Percentiles rank a stretch among this genome's conserved stretches.
Conservation (phyloP, 495 filamentous ascomycete species). For the Talaromyces stipitatus region DNA sequence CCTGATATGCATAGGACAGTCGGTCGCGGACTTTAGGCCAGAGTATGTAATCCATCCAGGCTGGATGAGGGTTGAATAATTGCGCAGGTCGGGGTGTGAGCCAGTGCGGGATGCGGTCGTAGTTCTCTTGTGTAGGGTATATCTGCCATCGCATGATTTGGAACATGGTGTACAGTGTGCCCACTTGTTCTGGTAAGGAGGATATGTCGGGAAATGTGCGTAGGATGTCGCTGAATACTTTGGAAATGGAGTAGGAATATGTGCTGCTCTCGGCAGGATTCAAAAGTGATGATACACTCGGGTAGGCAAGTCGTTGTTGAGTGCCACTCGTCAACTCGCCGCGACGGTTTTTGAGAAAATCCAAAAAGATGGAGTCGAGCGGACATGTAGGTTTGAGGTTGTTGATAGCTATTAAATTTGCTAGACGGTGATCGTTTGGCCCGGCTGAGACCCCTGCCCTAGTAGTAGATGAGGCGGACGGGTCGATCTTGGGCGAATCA, state of each 20-base stretch:
- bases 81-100: conserved; percentile 54
- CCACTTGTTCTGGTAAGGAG: conserved; percentile 66
- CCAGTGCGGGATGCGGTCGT: conserved; percentile 62
- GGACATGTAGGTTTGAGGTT: conserved; percentile 61
- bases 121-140: conserved; percentile 64
- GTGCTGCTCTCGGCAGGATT: conserved; percentile 50
- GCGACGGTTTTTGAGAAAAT: conserved; percentile 64
- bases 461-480: conserved; percentile 6
- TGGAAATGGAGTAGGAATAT: conserved; percentile 66
- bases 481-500: conserved; percentile 18
- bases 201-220: conserved; percentile 63
- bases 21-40: conserved; percentile 67
- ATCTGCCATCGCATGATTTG: conserved; percentile 79
- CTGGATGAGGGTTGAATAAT: conserved; percentile 54
- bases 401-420: conserved; percentile 43
- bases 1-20: conserved; percentile 39
- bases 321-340: conserved; percentile 55
- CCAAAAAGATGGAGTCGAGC: conserved; percentile 65
- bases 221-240: conserved; percentile 76
- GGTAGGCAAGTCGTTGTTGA: conserved; percentile 58
- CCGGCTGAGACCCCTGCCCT: neutral
- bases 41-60: conserved; percentile 72
- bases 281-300: conserved; percentile 65
- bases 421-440: conserved; percentile 16
- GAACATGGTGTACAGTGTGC: conserved; percentile 76